A percentile compares a stretch with the other conserved stretches of the same genome.
These are phyloP conservation scores for Morella rubra DNA, from an alignment of 306 rosid genomes.

Conservation along the genomic window DNA sequence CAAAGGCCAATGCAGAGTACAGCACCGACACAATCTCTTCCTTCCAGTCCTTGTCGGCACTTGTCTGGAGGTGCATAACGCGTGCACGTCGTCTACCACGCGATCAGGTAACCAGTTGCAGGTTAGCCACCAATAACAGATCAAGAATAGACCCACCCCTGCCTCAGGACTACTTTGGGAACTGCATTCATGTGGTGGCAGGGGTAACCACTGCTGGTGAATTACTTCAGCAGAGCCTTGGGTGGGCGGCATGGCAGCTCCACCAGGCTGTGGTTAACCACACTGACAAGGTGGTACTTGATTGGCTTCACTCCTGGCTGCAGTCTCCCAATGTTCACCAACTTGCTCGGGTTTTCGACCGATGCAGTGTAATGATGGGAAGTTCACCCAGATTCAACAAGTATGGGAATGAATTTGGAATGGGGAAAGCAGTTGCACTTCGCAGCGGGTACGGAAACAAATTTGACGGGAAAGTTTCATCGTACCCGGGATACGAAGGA, in stretches of 20 bases:
- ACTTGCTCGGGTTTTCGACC: neutral
- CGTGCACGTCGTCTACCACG: constrained; percentile 27
- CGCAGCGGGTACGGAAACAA: constrained; percentile 57
- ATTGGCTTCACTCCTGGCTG: constrained; percentile 26
- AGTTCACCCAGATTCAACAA: constrained; percentile 57
- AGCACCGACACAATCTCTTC: constrained; percentile 43
- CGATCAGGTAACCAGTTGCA: constrained; percentile 35
- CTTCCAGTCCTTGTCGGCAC: constrained; percentile 56
- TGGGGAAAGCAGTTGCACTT: constrained; percentile 62
- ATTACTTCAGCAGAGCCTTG: constrained; percentile 35
- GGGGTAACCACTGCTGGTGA: constrained; percentile 31
- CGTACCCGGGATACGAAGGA: constrained; percentile 43
- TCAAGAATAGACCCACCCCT: constrained; percentile 33
- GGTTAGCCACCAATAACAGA: constrained; percentile 39
- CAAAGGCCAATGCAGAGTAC: constrained; percentile 47
- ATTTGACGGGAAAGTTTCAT: constrained; percentile 42
- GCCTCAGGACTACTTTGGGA: constrained; percentile 52
- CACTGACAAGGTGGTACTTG: constrained; percentile 5
- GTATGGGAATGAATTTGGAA: constrained; percentile 67
- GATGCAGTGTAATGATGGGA: constrained; percentile 32
- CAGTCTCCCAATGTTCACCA: constrained; percentile 17
- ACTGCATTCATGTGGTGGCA: neutral
- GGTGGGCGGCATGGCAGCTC: constrained; percentile 64
- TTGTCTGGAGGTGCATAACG: constrained; percentile 56
- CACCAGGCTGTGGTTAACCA: constrained; percentile 42